Base-by-base conservation (phyloP, 139 green algal species). In the Limnomonas spitsbergensis region DNA sequence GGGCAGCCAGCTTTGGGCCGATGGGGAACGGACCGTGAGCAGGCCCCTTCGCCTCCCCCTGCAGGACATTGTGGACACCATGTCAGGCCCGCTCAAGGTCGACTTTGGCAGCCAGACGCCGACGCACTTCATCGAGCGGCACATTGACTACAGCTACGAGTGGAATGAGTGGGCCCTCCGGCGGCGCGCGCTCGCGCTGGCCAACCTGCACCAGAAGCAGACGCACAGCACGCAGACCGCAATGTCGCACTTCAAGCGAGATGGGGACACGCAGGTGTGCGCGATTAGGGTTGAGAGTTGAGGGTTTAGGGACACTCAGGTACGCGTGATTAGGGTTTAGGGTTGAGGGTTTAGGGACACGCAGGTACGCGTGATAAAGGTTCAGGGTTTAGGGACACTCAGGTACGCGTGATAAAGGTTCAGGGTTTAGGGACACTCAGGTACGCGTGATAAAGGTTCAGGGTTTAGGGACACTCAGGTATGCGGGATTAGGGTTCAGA, bases 141-240 rank as follows among this genome's bases (percentile, higher is more conserved):
- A 89, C 66, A 86, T 95, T 29, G 90, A 93, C 80, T 40, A 83
- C 61, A 83, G 81, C 24, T 91, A 92, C 69, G 86, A 92, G 78
- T 95, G 88, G 88, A 94, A 92, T 68, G 88, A 92, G 76, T 95
- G 91, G 91, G 88, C 88, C 29, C 82, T 95, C 53, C 82, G 91
- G 34, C 72, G 87, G 35, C 76, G 87, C 34, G 87, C 84, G 34
- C 84, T 94, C 52, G 73, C 82, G 36, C 69, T 93, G 40, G 83
- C 89, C 56, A 92, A 94, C 86, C 82, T 95, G 66, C 81, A 82
- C 24, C 53, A 82, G 36, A 94, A 94, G 79, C 61, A 66, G 3
- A 95, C 91, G 3, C 84, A 92, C 77, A 78, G 54, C 29, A 71
- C 81, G 9, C 91, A 95, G 78, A 92, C 89, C 1, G 68, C 71